Conservation (phyloP, 257 asterid species). For the Orobanche coerulescens region DNA sequence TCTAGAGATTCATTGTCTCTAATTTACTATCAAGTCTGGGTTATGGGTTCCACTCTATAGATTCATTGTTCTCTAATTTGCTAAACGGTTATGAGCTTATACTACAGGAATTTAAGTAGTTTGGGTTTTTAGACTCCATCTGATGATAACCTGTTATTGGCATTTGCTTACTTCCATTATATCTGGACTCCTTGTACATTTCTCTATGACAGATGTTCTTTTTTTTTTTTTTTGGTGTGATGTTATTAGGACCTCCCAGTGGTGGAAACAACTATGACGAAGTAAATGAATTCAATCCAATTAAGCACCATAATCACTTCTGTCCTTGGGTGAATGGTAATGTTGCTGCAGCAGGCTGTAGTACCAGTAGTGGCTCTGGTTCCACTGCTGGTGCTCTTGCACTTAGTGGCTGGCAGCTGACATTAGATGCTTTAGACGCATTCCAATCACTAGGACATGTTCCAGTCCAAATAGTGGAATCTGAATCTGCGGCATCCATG, state of each 20-base stretch:
- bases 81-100: conserved; percentile 11
- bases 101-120: background rate
- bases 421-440: conserved; percentile 92
- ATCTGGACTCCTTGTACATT: background rate
- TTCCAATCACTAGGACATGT: conserved; percentile 80
- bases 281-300: conserved; percentile 86
- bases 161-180: background rate
- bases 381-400: conserved; percentile 68
- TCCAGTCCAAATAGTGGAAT: conserved; percentile 83
- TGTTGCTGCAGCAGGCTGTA: conserved; percentile 97
- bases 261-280: conserved; percentile 94
- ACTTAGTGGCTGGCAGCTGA: conserved; percentile 94
- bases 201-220: too few relatives aligned
- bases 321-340: conserved; percentile 99
- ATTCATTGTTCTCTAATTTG: background rate
- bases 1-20: background rate
- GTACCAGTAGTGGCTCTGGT: conserved; percentile 70
- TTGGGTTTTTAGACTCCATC: background rate
- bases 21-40: background rate
- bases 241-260: conserved; percentile 61
- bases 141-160: background rate
- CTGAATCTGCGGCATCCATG: conserved; percentile 98
- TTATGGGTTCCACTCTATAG: background rate
- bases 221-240: conserved; percentile 23
- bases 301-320: conserved; percentile 79